Evolutionary conservation across 805 yeast species (phyloP), one percentile per base, ranked within the genome.

Genomic region (Yamadazyma sp.): DNA sequence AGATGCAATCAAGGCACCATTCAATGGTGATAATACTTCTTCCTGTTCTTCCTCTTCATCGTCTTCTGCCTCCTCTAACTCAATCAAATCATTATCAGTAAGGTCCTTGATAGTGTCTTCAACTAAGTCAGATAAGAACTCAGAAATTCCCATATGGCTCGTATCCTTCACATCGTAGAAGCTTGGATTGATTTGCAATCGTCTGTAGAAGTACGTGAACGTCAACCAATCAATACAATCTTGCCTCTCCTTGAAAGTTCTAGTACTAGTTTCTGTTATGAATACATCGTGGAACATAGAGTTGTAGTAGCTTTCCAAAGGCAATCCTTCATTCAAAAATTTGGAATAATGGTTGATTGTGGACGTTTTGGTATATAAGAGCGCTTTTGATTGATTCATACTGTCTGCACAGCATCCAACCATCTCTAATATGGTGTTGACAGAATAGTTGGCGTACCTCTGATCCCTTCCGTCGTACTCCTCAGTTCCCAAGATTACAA

Each of bases 181-280:
- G 41, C 93, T 79, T 3, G 99, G 97, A 56, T 93, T 93, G 23
- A 76, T 71, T 39, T 79, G 83, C 14, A 93, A 56, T 35, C 98
- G 70, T 46, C 95, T 70, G 60, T 87, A 93, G 52, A 90, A 84
- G 49, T 80, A 84, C 0, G 95, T 75, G 55, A 76, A 86, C 0
- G 96, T 84, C 22, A 93, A 53, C 95, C 95, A 88, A 52, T 91
- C 96, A 42, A 93, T 77, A 50, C 95, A 86, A 48, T 84, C 93
- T 50, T 90, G 96, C 53, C 84, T 78, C 6, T 76, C 69, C 31
- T 67, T 71, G 40, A 91, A 73, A 10, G 80, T 67, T 2, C 77
- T 67, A 5, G 80, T 74, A 24, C 84, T 75, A n/a, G 89, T 80
- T 49, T 87, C 98, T 30, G 78, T 75, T 28, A 85, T 57, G 23